Evolutionary conservation across 208 protist species (phyloP).

Genomic region (Acanthamoeba triangularis): DNA sequence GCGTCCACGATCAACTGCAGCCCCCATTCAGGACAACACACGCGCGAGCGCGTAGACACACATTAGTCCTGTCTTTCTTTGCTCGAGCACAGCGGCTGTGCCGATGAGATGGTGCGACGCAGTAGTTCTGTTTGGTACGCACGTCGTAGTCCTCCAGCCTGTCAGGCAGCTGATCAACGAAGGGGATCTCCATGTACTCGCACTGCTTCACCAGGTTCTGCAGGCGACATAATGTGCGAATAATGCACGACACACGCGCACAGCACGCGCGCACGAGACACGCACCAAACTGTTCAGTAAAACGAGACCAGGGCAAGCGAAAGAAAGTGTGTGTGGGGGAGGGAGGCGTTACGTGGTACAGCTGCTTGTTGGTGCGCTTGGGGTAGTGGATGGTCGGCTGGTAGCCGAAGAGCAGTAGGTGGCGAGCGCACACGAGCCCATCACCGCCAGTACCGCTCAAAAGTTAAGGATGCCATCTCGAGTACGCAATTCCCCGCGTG

Average conservation of each 20-base stretch:
- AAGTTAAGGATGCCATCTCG: neutral
- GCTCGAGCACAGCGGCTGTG: no score
- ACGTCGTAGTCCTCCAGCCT: neutral
- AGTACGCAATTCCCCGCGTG: no score
- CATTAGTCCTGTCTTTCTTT: no score
- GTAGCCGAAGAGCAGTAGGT: constrained; percentile 60
- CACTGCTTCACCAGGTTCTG: constrained; percentile 71
- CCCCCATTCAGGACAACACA: no score
- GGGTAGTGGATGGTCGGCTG: constrained; percentile 39
- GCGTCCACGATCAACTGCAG: constrained; percentile 44
- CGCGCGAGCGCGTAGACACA: no score
- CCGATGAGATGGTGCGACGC: no score
- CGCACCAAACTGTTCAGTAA: neutral
- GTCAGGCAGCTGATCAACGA: neutral
- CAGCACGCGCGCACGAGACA: neutral
- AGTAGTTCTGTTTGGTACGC: no score
- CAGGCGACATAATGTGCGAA: neutral
- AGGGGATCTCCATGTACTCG: constrained; percentile 17
- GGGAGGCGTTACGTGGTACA: neutral
- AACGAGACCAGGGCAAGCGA: neutral
- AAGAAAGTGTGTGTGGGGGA: no score
- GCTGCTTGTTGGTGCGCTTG: constrained; percentile 33
- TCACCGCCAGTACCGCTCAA: constrained; percentile 3
- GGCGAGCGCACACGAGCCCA: constrained; percentile 41
- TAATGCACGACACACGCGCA: neutral